phyloP scores from a whole-genome alignment of 2,329 filamentous ascomycete species.

The Neocucurbitaria cava region DNA sequence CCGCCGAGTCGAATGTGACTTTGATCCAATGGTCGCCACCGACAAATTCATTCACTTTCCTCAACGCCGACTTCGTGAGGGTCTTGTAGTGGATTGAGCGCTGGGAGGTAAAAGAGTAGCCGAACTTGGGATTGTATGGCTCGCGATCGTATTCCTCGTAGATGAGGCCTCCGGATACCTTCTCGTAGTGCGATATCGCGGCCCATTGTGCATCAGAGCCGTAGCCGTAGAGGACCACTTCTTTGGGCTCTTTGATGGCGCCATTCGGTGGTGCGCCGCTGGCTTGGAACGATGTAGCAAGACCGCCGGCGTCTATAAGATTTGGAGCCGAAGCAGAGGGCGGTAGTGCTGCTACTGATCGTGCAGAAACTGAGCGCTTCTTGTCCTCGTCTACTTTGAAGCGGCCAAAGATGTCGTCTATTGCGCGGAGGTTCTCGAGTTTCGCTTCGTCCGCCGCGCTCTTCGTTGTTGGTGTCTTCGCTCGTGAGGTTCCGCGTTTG shows the following conservation, averaged over 20 bases:
- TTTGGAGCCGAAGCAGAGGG: conserved; percentile 43
- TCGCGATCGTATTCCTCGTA: conserved; percentile 93
- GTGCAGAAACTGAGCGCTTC: conserved; percentile 35
- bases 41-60: conserved; percentile 79
- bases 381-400: conserved; percentile 41
- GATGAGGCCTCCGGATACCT: conserved; percentile 77
- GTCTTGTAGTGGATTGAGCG: conserved; percentile 69
- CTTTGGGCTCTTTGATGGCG: conserved; percentile 65
- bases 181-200: conserved; percentile 86
- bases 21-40: conserved; percentile 90
- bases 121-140: conserved; percentile 77
- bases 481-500: conserved; percentile 55
- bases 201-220: conserved; percentile 75
- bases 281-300: conserved; percentile 35
- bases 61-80: conserved; percentile 74
- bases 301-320: conserved; percentile 36
- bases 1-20: conserved; percentile 58
- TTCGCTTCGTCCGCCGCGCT: conserved; percentile 62
- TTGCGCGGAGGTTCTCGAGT: conserved; percentile 53
- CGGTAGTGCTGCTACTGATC: conserved; percentile 30
- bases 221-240: conserved; percentile 88
- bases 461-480: conserved; percentile 65
- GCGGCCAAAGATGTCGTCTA: conserved; percentile 56
- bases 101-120: conserved; percentile 74
- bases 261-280: conserved; percentile 44